phyloP scores from a whole-genome alignment of 352 stramenopile species.

The Pythium rishiriense region DNA sequence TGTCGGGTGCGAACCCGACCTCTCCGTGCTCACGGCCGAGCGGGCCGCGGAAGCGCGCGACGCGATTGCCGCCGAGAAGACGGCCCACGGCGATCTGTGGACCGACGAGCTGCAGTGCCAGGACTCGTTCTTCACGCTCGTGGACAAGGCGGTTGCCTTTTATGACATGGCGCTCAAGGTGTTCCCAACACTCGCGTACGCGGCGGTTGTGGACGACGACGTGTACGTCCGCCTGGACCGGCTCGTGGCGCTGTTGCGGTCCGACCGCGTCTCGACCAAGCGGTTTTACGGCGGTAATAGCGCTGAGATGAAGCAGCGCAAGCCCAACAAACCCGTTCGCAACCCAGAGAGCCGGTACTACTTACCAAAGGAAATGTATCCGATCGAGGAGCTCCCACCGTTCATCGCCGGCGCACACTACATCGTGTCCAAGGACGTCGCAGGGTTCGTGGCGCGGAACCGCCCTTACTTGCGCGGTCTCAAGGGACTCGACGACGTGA shows the following conservation, averaged over 20 bases:
- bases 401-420: constrained; percentile 43
- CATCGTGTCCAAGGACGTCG: constrained; percentile 35
- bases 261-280: background rate
- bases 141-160: constrained; percentile 56
- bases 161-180: background rate
- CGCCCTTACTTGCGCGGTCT: constrained; percentile 5
- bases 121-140: constrained; percentile 47
- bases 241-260: constrained; percentile 10
- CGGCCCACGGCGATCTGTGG: constrained; percentile 41
- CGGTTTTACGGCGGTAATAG: constrained; percentile 34
- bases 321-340: constrained; percentile 15
- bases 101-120: constrained; percentile 45
- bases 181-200: constrained; percentile 6
- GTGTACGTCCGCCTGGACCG: constrained; percentile 21
- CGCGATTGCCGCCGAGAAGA: constrained; percentile 32
- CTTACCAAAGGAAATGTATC: constrained; percentile 23
- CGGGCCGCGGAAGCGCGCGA: background rate
- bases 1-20: constrained; percentile 32
- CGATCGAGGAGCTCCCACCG: constrained; percentile 26
- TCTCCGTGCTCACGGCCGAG: background rate
- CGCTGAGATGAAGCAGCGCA: constrained; percentile 3
- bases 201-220: constrained; percentile 66
- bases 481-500: constrained; percentile 52
- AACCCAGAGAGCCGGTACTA: constrained; percentile 13
- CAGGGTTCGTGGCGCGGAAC: constrained; percentile 30